phyloP scores from a whole-genome alignment of 192 early-diverging fungal genomes.

The Umbelopsis ramanniana region DNA sequence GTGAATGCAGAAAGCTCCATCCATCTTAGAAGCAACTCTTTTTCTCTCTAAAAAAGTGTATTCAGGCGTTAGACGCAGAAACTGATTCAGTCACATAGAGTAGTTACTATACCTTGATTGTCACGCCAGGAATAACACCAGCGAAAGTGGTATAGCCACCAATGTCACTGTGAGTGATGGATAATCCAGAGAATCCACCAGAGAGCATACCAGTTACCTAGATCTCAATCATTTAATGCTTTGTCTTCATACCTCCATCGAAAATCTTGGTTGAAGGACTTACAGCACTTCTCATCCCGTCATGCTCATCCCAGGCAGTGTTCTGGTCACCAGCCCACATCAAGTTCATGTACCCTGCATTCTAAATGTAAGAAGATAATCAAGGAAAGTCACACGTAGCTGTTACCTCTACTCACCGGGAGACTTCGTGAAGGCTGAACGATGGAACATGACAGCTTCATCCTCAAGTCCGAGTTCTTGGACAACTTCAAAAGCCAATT shows the following conservation, averaged over 20 bases:
- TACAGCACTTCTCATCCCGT: conserved; percentile 50
- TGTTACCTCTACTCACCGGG: conserved; percentile 23
- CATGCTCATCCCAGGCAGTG: conserved; percentile 45
- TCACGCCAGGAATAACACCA: conserved; percentile 30
- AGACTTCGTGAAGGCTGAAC: conserved; percentile 37
- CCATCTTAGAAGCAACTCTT: conserved; percentile 44
- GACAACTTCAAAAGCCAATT: conserved; percentile 34
- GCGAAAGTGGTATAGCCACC: conserved; percentile 41
- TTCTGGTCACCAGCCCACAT: conserved; percentile 50
- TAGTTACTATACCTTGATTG: conserved; percentile 17
- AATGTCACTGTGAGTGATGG: conserved; percentile 43
- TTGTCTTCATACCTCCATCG: not conserved
- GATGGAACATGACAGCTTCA: conserved; percentile 37
- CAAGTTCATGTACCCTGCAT: conserved; percentile 28
- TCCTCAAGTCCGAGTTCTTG: conserved; percentile 33
- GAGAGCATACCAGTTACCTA: conserved; percentile 44
- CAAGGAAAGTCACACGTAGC: not conserved
- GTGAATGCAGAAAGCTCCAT: conserved; percentile 49
- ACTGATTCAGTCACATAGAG: not conserved
- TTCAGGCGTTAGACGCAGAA: not conserved
- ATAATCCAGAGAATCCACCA: conserved; percentile 43
- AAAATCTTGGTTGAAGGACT: not conserved
- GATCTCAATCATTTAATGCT: too few species aligned
- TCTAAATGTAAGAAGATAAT: not conserved
- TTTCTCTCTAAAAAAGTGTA: not conserved